Percentiles rank a stretch among this genome's conserved stretches.
Conservation (phyloP, 2,329 filamentous ascomycete genomes). For the Fusarium austroafricanum region DNA sequence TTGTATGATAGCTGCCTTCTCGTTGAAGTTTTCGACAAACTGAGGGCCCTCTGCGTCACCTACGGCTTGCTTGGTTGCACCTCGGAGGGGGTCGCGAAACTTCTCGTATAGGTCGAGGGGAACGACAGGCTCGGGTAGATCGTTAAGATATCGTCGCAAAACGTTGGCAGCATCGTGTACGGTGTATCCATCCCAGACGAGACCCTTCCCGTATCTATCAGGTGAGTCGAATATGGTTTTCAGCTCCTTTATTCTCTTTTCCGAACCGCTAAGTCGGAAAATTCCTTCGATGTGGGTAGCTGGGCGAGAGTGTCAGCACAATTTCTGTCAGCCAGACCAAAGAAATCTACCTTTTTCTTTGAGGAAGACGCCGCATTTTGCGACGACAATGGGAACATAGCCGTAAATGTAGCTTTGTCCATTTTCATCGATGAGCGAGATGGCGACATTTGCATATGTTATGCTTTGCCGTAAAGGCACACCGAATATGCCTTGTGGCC, state of each 20-base stretch:
- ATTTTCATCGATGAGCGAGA: slow-evolving; percentile 91
- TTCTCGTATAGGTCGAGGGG: slow-evolving; percentile 92
- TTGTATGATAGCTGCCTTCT: slow-evolving; percentile 78
- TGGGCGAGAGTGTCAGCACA: slow-evolving; percentile 55
- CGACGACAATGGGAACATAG: slow-evolving; percentile 97
- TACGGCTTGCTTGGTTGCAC: slow-evolving; percentile 77
- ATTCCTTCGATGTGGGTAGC: slow-evolving; percentile 96
- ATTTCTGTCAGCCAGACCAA: background rate
- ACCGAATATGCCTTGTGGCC: slow-evolving; percentile 86
- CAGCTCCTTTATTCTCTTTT: slow-evolving; percentile 98
- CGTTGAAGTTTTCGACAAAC: slow-evolving; percentile 71
- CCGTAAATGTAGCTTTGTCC: slow-evolving; percentile 98
- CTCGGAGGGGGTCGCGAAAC: slow-evolving; percentile 85
- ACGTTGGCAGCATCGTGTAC: slow-evolving; percentile 99
- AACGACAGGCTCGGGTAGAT: slow-evolving; percentile 95
- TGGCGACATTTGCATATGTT: slow-evolving; percentile 96
- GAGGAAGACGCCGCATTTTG: slow-evolving; percentile 95
- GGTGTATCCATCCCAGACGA: slow-evolving; percentile 97
- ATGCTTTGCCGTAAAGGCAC: slow-evolving; percentile 94
- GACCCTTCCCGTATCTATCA: slow-evolving; percentile 93
- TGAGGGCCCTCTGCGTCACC: slow-evolving; percentile 76
- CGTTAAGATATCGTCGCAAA: slow-evolving; percentile 92
- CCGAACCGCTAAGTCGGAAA: slow-evolving; percentile 93
- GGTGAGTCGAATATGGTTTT: slow-evolving; percentile 93
- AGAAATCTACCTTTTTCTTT: slow-evolving; percentile 89